phyloP scores from a whole-genome alignment of 75 land plant species.

The Selaginella tamariscina region DNA sequence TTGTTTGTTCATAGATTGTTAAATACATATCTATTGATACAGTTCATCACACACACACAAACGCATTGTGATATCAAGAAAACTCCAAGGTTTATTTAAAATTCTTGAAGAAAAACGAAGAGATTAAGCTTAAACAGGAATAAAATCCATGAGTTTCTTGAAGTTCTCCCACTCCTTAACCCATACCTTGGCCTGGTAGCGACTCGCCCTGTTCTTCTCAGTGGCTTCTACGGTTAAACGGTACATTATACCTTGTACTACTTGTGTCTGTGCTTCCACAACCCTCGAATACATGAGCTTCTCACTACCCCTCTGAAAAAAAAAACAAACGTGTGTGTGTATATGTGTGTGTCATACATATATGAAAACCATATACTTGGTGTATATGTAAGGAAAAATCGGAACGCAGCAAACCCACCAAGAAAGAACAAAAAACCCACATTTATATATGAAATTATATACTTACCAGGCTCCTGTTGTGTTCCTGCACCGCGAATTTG shows the following conservation, averaged over 20 bases:
- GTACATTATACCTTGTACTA: conserved; percentile 14
- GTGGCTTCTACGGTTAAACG: conserved; percentile 4
- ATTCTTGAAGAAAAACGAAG: too few species aligned
- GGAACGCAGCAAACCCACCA: not conserved
- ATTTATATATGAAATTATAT: not conserved
- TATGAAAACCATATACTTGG: too few species aligned
- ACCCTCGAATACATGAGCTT: conserved; percentile 5
- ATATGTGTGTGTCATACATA: too few species aligned
- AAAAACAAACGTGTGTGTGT: too few species aligned
- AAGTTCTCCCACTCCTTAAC: conserved; percentile 19
- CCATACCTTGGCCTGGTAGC: conserved; percentile 16
- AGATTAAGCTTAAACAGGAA: too few species aligned
- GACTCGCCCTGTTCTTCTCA: not conserved
- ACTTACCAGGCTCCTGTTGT: not conserved
- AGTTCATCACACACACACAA: too few species aligned
- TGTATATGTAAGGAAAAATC: not conserved
- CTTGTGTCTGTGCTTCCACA: conserved; percentile 11
- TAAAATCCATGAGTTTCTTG: not conserved
- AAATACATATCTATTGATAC: too few species aligned
- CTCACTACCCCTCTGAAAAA: not conserved
- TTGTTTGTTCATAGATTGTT: too few species aligned
- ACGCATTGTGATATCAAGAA: too few species aligned
- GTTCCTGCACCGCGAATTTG: not conserved
- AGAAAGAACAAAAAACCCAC: not conserved
- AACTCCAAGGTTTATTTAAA: too few species aligned